A percentile compares a stretch with the other conserved stretches of the same genome.
Conservation (phyloP, 2,329 filamentous ascomycete species). For the Colletotrichum sp. region DNA sequence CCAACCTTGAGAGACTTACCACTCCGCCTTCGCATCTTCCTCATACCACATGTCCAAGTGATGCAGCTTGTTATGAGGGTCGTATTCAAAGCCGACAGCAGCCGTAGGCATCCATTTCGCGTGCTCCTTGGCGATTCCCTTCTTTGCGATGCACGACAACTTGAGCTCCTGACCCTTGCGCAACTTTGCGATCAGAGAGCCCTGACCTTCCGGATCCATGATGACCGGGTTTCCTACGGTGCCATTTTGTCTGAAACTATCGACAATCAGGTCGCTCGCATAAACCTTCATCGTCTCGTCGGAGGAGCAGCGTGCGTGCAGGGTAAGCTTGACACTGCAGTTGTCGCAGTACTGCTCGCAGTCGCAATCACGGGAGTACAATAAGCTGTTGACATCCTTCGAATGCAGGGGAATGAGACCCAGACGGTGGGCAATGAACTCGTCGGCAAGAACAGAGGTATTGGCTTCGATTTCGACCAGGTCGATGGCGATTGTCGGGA, state of each 20-base stretch:
- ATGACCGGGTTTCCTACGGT: conserved; percentile 83
- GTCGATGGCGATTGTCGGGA: conserved; percentile 94
- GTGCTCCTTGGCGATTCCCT: conserved; percentile 98
- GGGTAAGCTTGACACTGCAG: conserved; percentile 83
- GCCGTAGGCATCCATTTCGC: conserved; percentile 96
- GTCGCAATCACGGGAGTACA: conserved; percentile 93
- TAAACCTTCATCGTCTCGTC: conserved; percentile 95
- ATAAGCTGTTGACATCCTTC: conserved; percentile 80
- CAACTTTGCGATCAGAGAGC: conserved; percentile 88
- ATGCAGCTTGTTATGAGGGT: conserved; percentile 93
- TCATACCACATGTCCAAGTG: conserved; percentile 97
- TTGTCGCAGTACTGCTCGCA: conserved; percentile 95
- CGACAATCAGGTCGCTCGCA: conserved; percentile 83
- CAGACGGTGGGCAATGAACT: conserved; percentile 92
- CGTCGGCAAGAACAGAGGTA: conserved; percentile 94
- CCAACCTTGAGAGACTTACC: conserved; percentile 61
- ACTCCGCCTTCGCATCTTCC: conserved; percentile 80
- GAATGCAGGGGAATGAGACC: conserved; percentile 89
- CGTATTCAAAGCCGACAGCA: conserved; percentile 96
- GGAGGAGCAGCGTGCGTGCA: conserved; percentile 84
- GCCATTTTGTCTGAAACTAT: conserved; percentile 72
- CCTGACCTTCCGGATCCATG: conserved; percentile 80
- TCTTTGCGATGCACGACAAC: conserved; percentile 92
- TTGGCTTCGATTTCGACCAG: conserved; percentile 92
- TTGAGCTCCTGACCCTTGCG: conserved; percentile 88